Percentiles rank a stretch among this genome's conserved stretches.
These are phyloP conservation scores for Xylariaceae sp. DNA, from an alignment of 2,329 filamentous ascomycete species.

Conservation along the genomic window DNA sequence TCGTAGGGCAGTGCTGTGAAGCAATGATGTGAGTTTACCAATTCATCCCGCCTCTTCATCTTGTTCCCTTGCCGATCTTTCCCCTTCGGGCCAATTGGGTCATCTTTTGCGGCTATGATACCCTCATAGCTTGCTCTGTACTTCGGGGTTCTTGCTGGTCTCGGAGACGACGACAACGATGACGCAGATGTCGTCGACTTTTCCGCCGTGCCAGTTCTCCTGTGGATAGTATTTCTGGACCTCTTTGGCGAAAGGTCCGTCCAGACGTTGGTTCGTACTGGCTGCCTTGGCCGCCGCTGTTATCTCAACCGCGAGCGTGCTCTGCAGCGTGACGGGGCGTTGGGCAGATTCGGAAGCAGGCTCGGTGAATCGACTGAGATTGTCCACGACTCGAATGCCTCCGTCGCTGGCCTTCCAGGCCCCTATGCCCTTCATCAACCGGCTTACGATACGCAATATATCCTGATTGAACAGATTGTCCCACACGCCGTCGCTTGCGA, in stretches of 20 bases:
- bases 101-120: no score
- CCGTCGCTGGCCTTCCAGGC: conserved; percentile 66
- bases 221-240: conserved; percentile 81
- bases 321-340: conserved; percentile 58
- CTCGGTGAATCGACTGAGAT: conserved; percentile 49
- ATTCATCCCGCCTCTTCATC: no score
- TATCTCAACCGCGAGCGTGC: conserved; percentile 71
- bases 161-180: conserved; percentile 74
- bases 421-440: conserved; percentile 65
- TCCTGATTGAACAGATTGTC: conserved; percentile 94
- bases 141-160: conserved; percentile 33
- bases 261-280: conserved; percentile 71
- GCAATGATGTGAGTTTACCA: no score
- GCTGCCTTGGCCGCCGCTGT: conserved; percentile 78
- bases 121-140: conserved; percentile 27
- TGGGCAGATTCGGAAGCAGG: conserved; percentile 17
- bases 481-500: conserved; percentile 92
- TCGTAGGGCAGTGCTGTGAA: no score
- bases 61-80: neutral
- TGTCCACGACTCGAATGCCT: conserved; percentile 58
- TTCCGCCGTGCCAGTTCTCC: conserved; percentile 85
- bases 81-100: neutral
- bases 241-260: conserved; percentile 93
- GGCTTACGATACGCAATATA: conserved; percentile 72
- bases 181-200: conserved; percentile 92